Conservation (phyloP, 1,139 yeast species). For the Lodderomyces oxycetoniae region DNA sequence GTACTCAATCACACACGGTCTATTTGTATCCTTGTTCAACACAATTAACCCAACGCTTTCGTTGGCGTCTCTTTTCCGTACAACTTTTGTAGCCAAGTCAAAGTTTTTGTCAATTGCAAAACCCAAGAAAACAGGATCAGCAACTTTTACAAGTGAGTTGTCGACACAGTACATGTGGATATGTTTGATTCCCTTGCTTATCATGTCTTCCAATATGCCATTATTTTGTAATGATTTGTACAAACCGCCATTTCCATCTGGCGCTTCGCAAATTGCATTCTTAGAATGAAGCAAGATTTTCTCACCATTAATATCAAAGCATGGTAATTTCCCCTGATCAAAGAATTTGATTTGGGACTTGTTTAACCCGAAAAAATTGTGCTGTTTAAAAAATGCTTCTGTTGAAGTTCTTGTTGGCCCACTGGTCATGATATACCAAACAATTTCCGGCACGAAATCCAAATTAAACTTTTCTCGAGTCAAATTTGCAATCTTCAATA, state of each 20-base stretch:
- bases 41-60: constrained; percentile 95
- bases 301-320: constrained; percentile 67
- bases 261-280: constrained; percentile 68
- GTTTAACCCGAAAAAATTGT: constrained; percentile 68
- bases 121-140: constrained; percentile 91
- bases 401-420: constrained; percentile 80
- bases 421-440: constrained; percentile 95
- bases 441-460: constrained; percentile 35
- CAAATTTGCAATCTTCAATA: constrained; percentile 57
- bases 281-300: constrained; percentile 61
- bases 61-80: constrained; percentile 79
- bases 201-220: constrained; percentile 65
- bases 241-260: constrained; percentile 98
- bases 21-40: constrained; percentile 50
- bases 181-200: constrained; percentile 71
- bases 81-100: constrained; percentile 89
- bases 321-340: constrained; percentile 94
- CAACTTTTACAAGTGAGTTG: constrained; percentile 85
- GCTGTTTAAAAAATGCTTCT: constrained; percentile 58
- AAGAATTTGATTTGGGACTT: constrained; percentile 65
- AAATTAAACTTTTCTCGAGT: constrained; percentile 25
- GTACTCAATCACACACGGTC: constrained; percentile 92
- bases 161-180: constrained; percentile 97
- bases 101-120: constrained; percentile 65
- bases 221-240: constrained; percentile 75